phyloP scores from a whole-genome alignment of 164 flowering plant species.

The Magnolia sinica region DNA sequence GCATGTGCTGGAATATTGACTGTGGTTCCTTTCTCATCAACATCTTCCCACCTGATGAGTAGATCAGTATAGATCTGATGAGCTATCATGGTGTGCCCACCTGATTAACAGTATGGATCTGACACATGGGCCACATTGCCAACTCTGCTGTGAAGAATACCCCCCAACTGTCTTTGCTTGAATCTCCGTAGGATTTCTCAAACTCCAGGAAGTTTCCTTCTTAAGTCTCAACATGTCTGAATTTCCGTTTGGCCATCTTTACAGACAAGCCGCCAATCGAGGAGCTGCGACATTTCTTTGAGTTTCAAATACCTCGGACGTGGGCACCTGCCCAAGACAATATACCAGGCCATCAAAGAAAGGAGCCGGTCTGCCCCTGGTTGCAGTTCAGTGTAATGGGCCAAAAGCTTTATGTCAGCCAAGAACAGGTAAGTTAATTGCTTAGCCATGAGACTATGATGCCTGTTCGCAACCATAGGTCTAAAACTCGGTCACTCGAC shows the following conservation, averaged over 20 bases:
- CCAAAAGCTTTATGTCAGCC: conserved; percentile 76
- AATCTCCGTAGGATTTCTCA: background rate
- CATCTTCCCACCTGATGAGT: background rate
- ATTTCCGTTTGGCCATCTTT: conserved; percentile 5
- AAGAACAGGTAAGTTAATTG: conserved; percentile 58
- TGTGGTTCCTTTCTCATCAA: no score
- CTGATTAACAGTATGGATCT: background rate
- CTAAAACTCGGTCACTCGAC: no score
- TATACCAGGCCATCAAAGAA: conserved; percentile 58
- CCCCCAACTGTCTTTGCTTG: background rate
- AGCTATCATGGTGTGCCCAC: background rate
- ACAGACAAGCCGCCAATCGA: conserved; percentile 88
- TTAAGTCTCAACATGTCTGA: background rate
- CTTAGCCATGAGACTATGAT: background rate
- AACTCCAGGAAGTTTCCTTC: background rate
- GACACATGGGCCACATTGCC: background rate
- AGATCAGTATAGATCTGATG: background rate
- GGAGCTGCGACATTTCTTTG: conserved; percentile 74
- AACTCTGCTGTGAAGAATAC: background rate
- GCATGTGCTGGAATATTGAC: no score
- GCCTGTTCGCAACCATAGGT: no score
- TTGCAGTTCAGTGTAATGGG: conserved; percentile 91
- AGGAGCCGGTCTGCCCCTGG: conserved; percentile 82
- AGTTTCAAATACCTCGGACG: conserved; percentile 69
- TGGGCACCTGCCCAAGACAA: conserved; percentile 76